Evolutionary conservation across 306 rosid genomes (phyloP), one percentile per base, ranked within the genome.

Genomic region (Senna tora): DNA sequence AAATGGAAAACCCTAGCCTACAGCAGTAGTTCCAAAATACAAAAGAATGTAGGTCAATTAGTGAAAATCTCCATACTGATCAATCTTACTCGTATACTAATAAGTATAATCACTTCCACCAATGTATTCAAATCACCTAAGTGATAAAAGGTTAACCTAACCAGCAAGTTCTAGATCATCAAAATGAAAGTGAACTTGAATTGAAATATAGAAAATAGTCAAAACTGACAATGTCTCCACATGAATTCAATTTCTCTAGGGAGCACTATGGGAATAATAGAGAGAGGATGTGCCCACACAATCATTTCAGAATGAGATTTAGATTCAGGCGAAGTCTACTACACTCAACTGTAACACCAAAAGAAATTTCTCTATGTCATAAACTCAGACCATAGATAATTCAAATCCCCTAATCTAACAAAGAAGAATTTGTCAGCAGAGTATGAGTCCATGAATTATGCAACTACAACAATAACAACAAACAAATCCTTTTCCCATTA

Each of bases 1-100:
- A 83, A 83, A 79, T 83, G 86, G 65, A 83, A 79, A 66, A 83
- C 33, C 81, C 83, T 83, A 38, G 86, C 81, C 86, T 83, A 77
- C 81, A 71, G 49, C 57, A 69, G 52, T 76, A 25, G 30, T 25
- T 25, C 30, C 28, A 58, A 79, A 72, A 64, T 4, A 47, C 74
- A 65, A 53, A 71, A 53, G 51, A 57, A 7, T 43, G 16, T 66
- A 51, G 58, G 53, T 63, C 63, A 30, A 53, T 43, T 17, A 32
- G 32, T 8, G 13, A 68, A 72, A 46, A 77, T 14, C 22, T 53
- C 10, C 43, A 72, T 7, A 28, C 6, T 4, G 25, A 79, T 69
- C n/a, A 45, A 14, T 34, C 62, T 62, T 54, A 45, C 42, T 36
- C 67, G 9, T 30, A 39, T 20, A 46, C 4, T 5, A 46, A 64